Base-by-base conservation (phyloP, 192 early-diverging fungal genomes). In the Backusella westeae region DNA sequence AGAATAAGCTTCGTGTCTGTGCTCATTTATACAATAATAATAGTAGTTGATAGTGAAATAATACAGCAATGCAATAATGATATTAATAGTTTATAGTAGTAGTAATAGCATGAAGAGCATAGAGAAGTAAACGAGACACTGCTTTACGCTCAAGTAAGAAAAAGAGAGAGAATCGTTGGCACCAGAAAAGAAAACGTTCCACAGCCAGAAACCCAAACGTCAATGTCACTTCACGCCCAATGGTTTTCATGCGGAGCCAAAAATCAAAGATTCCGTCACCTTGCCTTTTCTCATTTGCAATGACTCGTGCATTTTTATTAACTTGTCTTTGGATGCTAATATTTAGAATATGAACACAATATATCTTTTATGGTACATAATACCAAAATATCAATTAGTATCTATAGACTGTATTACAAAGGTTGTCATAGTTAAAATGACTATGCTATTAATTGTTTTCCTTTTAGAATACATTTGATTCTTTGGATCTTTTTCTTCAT, bases 1-100 rank as follows among this genome's bases (percentile, higher is more conserved):
- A 75, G 65, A 67, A 75, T 75, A 42, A 75, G 74, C 42, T 75
- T 75, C 14, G 74, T 75, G 32, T 75, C 74, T 34, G 39, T 44
- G 49, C 59, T 67, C 74, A 75, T 75, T 59, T 34, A 59, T 26
- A 32, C 21, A 29, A 29, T 26, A 21, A 21, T 23, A 63, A 29
- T 63, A 63, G 29, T 63, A 29, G 46, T 49, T 49, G n/a, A 49
- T 49, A 49, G 19, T 49, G 46, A n/a, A 49, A 49, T 49, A 49
- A 49, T 49, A 49, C 46, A 49, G 1, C 6, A 63, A 14, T 63
- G 12, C 8, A 63, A 12, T 26, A 29, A 9, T 21, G 19, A 56
- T 21, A 56, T 21, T 56, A 56, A 14, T 63, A 29, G 10, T 12
- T 26, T 14, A 63, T 29, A 63, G 12, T 14, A 63, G 3, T 14